Conservation (phyloP, 306 rosid species). For the Arachis hypogaea region DNA sequence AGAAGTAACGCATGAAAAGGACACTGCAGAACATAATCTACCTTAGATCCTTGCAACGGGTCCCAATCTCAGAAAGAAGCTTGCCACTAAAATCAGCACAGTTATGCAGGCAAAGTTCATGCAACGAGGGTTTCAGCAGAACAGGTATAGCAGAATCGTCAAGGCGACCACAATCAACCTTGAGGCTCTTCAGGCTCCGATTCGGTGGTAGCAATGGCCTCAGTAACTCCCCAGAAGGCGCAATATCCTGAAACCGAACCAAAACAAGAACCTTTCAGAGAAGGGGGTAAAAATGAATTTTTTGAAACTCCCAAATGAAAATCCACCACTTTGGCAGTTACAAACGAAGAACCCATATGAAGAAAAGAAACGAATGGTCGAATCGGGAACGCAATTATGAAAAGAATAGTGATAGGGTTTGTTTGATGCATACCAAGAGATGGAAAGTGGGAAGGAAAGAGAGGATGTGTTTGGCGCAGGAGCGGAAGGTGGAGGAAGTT, state of each 20-base stretch:
- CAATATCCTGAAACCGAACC: slow-evolving; percentile 56
- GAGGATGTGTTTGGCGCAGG: slow-evolving; percentile 66
- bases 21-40: slow-evolving; percentile 23
- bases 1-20: neutral
- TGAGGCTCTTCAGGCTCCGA: slow-evolving; percentile 63
- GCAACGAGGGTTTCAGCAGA: slow-evolving; percentile 67
- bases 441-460: slow-evolving; percentile 76
- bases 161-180: slow-evolving; percentile 75
- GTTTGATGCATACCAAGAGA: slow-evolving; percentile 55
- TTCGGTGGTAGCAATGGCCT: slow-evolving; percentile 79
- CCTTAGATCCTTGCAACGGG: slow-evolving; percentile 75
- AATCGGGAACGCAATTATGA: neutral
- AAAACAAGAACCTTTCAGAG: neutral
- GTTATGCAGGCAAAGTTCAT: slow-evolving; percentile 72
- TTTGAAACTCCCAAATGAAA: neutral
- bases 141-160: slow-evolving; percentile 71
- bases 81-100: slow-evolving; percentile 86
- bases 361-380: neutral
- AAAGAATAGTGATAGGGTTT: neutral
- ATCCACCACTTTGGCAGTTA: neutral
- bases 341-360: neutral
- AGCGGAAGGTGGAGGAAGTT: slow-evolving; percentile 65
- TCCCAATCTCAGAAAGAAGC: slow-evolving; percentile 81
- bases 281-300: neutral
- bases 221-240: slow-evolving; percentile 63